These are phyloP conservation scores for Candida railenensis DNA, from an alignment of 805 yeast species.

Conservation along the genomic window DNA sequence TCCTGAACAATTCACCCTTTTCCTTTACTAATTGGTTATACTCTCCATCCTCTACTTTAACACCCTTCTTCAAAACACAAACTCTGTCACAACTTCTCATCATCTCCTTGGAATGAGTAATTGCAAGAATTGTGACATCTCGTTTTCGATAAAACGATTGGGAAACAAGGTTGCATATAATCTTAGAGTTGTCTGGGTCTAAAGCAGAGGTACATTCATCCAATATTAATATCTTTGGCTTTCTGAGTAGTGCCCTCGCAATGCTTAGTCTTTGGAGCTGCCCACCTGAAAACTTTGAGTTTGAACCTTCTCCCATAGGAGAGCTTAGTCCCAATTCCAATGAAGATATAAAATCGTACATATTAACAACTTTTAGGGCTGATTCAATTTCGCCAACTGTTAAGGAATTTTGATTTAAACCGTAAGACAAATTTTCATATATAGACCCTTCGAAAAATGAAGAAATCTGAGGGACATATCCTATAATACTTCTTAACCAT, in stretches of 20 bases:
- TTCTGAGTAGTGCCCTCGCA: constrained; percentile 73
- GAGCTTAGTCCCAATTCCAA: constrained; percentile 64
- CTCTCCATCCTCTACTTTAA: constrained; percentile 44
- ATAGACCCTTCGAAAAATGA: constrained; percentile 72
- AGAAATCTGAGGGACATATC: constrained; percentile 77
- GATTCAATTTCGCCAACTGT: constrained; percentile 17
- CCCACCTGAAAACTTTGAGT: constrained; percentile 74
- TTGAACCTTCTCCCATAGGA: constrained; percentile 46
- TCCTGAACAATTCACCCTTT: constrained; percentile 23
- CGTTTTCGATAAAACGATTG: constrained; percentile 19
- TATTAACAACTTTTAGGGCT: constrained; percentile 45
- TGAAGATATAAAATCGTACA: constrained; percentile 52
- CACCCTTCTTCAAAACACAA: constrained; percentile 50
- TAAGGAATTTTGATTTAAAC: constrained; percentile 28
- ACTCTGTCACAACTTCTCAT: constrained; percentile 57
- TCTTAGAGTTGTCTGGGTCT: constrained; percentile 59
- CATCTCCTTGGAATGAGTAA: constrained; percentile 74
- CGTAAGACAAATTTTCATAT: constrained; percentile 68
- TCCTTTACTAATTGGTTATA: constrained; percentile 22
- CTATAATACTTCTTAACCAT: constrained; percentile 51
- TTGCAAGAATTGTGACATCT: constrained; percentile 48
- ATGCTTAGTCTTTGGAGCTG: constrained; percentile 84
- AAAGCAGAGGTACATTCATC: constrained; percentile 92
- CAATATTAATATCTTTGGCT: constrained; percentile 63
- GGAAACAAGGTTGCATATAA: constrained; percentile 50